Conservation (phyloP, 78 protist genomes). For the Reticulomyxa filosa region DNA sequence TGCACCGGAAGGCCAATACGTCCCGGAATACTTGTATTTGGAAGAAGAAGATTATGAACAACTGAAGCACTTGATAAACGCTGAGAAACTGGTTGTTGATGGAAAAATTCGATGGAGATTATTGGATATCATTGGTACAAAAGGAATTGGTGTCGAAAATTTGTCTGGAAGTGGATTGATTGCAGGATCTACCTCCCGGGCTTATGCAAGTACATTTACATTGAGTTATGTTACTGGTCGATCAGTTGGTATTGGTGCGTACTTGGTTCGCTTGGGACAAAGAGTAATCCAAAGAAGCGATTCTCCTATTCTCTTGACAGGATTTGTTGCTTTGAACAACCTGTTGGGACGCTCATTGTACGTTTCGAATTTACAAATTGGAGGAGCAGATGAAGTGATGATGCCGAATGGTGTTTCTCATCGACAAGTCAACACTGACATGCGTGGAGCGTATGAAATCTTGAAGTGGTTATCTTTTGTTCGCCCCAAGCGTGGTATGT, state of each 20-base stretch:
- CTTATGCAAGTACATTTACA: slow-evolving; percentile 61
- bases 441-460: slow-evolving; percentile 37
- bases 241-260: slow-evolving; percentile 94
- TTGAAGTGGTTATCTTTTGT: slow-evolving; percentile 66
- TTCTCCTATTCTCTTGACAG: slow-evolving; percentile 77
- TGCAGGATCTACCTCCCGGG: slow-evolving; percentile 83
- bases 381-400: slow-evolving; percentile 85
- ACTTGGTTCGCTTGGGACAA: slow-evolving; percentile 81
- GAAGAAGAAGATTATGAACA: slow-evolving; percentile 33
- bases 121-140: not conserved
- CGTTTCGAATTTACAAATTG: slow-evolving; percentile 61
- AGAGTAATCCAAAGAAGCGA: slow-evolving; percentile 36
- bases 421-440: slow-evolving; percentile 41
- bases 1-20: slow-evolving; percentile 16
- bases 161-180: slow-evolving; percentile 78
- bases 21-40: slow-evolving; percentile 67
- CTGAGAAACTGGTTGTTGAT: not conserved
- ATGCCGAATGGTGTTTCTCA: slow-evolving; percentile 82
- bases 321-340: slow-evolving; percentile 80
- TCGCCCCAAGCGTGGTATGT: no score
- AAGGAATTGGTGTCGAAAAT: slow-evolving; percentile 91
- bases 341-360: slow-evolving; percentile 12
- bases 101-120: slow-evolving; percentile 3
- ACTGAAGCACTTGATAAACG: not conserved
- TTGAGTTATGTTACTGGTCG: slow-evolving; percentile 68